phyloP scores from a whole-genome alignment of 441 rosid genomes.

The Rhodomyrtus psidioides region DNA sequence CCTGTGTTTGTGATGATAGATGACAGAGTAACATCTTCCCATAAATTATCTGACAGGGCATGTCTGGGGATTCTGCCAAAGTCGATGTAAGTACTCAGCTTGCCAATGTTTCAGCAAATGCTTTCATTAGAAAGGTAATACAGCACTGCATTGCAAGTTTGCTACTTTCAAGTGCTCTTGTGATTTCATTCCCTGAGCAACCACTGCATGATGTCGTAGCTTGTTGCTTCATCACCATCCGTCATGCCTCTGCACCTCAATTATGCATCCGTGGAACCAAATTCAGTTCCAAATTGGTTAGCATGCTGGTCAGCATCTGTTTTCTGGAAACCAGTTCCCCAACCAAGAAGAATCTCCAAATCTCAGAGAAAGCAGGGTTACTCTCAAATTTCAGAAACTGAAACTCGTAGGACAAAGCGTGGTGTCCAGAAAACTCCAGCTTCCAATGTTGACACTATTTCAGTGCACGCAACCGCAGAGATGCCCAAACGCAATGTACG shows the following conservation, averaged over 20 bases:
- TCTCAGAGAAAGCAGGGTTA: constrained; percentile 39
- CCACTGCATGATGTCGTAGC: constrained; percentile 36
- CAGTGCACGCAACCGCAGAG: constrained; percentile 40
- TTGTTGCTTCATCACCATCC: constrained; percentile 59
- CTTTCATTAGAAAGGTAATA: constrained; percentile 64
- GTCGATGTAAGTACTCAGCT: constrained; percentile 27
- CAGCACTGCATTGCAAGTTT: not conserved
- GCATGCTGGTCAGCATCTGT: constrained; percentile 69
- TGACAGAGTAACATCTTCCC: not conserved
- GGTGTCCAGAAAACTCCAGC: constrained; percentile 57
- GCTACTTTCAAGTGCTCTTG: not conserved
- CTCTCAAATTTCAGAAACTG: constrained; percentile 44
- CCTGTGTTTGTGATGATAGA: not conserved
- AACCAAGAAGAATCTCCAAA: constrained; percentile 48
- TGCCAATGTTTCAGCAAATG: constrained; percentile 46
- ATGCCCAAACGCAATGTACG: constrained; percentile 58
- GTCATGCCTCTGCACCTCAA: constrained; percentile 50
- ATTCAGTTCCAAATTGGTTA: constrained; percentile 71
- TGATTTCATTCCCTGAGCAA: not conserved
- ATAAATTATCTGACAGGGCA: constrained; percentile 11
- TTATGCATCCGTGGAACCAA: constrained; percentile 53
- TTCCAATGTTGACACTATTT: constrained; percentile 32
- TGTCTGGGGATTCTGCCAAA: constrained; percentile 26
- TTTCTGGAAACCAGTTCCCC: constrained; percentile 74
- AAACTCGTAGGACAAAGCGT: constrained; percentile 55